Percentiles rank a stretch among this genome's conserved stretches.
phyloP scores from a whole-genome alignment of 169 alveolate species.

The Plasmodium sp. region DNA sequence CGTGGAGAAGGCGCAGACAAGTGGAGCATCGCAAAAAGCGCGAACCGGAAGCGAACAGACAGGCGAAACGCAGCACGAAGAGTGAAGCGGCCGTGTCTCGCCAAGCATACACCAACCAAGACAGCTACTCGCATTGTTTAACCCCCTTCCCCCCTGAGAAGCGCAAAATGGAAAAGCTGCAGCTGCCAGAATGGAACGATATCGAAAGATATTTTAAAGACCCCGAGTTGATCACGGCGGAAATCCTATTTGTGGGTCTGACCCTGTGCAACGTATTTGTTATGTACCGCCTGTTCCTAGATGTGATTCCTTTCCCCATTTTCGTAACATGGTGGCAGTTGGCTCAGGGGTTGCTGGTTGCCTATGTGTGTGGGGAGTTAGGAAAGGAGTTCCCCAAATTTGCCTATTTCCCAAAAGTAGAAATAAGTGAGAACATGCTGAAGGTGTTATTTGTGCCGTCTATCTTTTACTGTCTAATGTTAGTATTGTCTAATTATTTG shows the following conservation, averaged over 20 bases:
- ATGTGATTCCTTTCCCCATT: constrained; percentile 92
- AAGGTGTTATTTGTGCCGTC: constrained; percentile 89
- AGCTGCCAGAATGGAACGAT: constrained; percentile 83
- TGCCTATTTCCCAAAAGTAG: constrained; percentile 90
- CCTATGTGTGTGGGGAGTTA: constrained; percentile 93
- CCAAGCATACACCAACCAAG: not conserved
- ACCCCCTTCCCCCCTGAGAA: not conserved
- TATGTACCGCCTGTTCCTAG: constrained; percentile 90
- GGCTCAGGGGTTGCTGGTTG: constrained; percentile 92
- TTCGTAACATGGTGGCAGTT: constrained; percentile 95
- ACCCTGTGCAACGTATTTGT: constrained; percentile 93
- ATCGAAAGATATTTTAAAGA: constrained; percentile 88
- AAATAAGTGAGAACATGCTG: constrained; percentile 83
- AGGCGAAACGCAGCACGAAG: not conserved
- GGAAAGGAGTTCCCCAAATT: constrained; percentile 89
- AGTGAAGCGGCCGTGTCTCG: not conserved
- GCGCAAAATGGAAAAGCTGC: constrained; percentile 50
- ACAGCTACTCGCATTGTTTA: not conserved
- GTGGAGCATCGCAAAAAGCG: not conserved
- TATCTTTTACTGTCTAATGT: constrained; percentile 90
- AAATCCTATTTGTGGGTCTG: constrained; percentile 87
- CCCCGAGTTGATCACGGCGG: constrained; percentile 91
- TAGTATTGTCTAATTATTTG: constrained; percentile 91
- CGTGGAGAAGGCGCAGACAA: not conserved
- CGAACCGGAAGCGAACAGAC: constrained; percentile 10